Base-by-base conservation (phyloP, 345 rosid species). In the Populus davidiana region DNA sequence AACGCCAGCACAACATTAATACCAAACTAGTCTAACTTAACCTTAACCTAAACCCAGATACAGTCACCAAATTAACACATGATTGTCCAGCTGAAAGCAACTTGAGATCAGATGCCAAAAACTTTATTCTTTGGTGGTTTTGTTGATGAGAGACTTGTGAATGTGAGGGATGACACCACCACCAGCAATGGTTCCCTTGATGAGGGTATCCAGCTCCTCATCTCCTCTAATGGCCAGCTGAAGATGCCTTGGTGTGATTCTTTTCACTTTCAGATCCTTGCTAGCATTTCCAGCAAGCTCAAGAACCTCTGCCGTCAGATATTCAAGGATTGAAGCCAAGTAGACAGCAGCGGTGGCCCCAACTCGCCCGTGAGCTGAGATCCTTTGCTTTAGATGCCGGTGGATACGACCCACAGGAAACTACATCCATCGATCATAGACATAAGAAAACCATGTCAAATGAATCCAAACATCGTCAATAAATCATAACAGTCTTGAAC, bases 151-250 rank as follows among this genome's bases (percentile, higher is more conserved):
- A 54, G 95, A 91, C 84, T 93, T 93, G 89, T 93, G 97, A 79
- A 93, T 93, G 83, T 91, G 97, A 78, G 97, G 97, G 75, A 93
- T 93, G n/a, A 93, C 97, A 72, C 95, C 95, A 3, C 97, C 97
- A 66, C 91, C 91, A 59, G 91, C 89, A 67, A 86, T 79, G 31
- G 84, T 81, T 25, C 84, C 84, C 69, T 81, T 81, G 61, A 82
- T 82, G 14, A 82, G 84, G 0, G 89, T 88, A 78, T 88, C 91
- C 39, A 88, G 89, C 80, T 88, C 89, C 72, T 88, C 91, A 38
- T 88, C 91, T 54, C 91, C 89, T 75, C 91, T 80, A 74, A 88
- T 88, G 47, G 91, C 91, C 59, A 88, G 83, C 84, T 88, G 91
- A 77, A 88, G 80, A 86, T 88, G 91, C 86, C 91, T 88, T 0